Conservation (phyloP, 176 grass and related monocot genomes). For the Zea mays region DNA sequence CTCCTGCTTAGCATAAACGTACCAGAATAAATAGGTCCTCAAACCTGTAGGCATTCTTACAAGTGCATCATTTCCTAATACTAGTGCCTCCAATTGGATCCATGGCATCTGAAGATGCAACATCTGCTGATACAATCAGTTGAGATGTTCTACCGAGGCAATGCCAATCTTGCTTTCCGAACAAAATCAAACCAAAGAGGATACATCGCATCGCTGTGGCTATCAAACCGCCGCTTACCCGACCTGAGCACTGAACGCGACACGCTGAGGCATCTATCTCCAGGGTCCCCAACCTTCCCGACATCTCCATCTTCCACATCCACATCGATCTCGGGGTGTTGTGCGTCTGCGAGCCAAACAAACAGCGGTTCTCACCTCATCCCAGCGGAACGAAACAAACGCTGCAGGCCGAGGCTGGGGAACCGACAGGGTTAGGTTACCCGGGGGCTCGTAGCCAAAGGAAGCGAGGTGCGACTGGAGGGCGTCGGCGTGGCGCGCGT, state of each 20-base stretch:
- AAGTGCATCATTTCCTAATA: too few species aligned
- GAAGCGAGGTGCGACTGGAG: slow-evolving; percentile 49
- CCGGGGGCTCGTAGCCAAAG: slow-evolving; percentile 58
- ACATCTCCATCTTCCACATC: slow-evolving; percentile 36
- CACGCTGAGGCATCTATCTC: slow-evolving; percentile 21
- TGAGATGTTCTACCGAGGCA: neutral
- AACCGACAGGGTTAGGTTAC: slow-evolving; percentile 16
- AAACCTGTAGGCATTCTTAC: too few species aligned
- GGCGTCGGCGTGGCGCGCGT: slow-evolving; percentile 56
- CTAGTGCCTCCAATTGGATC: too few species aligned
- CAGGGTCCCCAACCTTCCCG: slow-evolving; percentile 8
- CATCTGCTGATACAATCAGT: too few species aligned
- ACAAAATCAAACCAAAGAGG: slow-evolving; percentile 42
- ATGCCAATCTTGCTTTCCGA: neutral
- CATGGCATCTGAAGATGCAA: too few species aligned
- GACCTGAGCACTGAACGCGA: slow-evolving; percentile 50
- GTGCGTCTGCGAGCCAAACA: slow-evolving; percentile 23
- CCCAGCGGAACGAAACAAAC: neutral
- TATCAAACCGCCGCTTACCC: slow-evolving; percentile 27
- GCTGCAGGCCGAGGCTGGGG: neutral
- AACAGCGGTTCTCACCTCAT: neutral
- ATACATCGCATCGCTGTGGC: slow-evolving; percentile 65
- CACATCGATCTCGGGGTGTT: slow-evolving; percentile 35
- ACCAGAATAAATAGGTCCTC: too few species aligned
- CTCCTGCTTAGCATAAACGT: too few species aligned